These are phyloP conservation scores for Leccinum sublutescens DNA, from an alignment of 768 basidiomycete genomes.

Conservation along the genomic window DNA sequence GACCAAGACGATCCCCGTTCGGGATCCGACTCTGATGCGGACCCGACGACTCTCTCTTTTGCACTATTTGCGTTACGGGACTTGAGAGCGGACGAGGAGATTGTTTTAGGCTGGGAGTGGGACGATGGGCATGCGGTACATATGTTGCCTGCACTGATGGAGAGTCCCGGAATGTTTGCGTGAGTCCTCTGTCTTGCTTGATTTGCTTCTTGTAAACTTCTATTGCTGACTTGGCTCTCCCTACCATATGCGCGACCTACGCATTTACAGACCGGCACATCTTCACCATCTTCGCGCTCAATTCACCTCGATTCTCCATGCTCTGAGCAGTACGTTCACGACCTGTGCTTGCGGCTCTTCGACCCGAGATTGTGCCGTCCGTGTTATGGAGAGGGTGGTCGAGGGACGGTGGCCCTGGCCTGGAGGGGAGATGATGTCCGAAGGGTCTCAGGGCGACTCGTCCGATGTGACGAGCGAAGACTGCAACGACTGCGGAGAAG, in stretches of 20 bases:
- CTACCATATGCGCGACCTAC: background rate
- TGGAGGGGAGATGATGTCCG: constrained; percentile 25
- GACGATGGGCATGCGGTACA: constrained; percentile 90
- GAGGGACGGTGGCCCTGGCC: constrained; percentile 37
- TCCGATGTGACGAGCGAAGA: constrained; percentile 19
- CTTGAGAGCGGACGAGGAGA: constrained; percentile 76
- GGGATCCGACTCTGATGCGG: constrained; percentile 23
- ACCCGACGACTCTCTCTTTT: constrained; percentile 53
- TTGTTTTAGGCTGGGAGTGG: constrained; percentile 95
- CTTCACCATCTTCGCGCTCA: constrained; percentile 49
- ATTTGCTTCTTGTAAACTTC: background rate
- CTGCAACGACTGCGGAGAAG: constrained; percentile 14
- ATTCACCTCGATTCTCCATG: constrained; percentile 67
- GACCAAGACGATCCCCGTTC: constrained; percentile 19
- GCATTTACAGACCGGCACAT: constrained; percentile 41
- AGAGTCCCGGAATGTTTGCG: constrained; percentile 56
- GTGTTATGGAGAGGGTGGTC: constrained; percentile 65
- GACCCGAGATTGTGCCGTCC: constrained; percentile 60
- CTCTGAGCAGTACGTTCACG: constrained; percentile 67
- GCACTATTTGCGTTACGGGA: constrained; percentile 79
- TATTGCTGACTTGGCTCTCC: constrained; percentile 11
- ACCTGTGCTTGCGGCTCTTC: constrained; percentile 71
- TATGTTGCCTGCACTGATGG: constrained; percentile 63
- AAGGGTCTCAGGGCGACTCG: constrained; percentile 21
- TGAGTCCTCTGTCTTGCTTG: constrained; percentile 36